Percentiles rank a stretch among this genome's conserved stretches.
Conservation (phyloP, 192 early-diverging fungal species). For the Dimargaris verticillata region DNA sequence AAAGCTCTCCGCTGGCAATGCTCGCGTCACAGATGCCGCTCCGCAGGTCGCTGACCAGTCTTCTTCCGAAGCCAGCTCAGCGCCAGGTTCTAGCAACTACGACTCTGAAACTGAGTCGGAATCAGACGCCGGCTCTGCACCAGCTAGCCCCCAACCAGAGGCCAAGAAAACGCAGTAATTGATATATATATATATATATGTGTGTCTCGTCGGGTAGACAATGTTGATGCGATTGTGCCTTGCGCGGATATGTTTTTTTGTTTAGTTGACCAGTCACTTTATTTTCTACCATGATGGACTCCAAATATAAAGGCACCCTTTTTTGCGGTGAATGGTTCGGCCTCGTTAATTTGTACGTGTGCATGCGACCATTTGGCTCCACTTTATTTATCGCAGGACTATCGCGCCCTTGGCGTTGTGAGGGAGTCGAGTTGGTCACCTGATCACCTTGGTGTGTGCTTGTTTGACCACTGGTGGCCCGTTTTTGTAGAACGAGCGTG, state of each 20-base stretch:
- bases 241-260: not conserved
- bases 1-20: conserved; percentile 13
- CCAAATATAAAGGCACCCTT: too few species aligned
- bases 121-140: not conserved
- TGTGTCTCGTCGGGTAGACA: not conserved
- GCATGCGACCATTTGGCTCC: too few species aligned
- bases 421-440: too few species aligned
- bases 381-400: too few species aligned
- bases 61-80: not conserved
- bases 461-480: too few species aligned
- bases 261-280: not conserved
- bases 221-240: not conserved
- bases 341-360: too few species aligned
- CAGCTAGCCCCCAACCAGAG: not conserved
- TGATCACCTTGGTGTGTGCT: too few species aligned
- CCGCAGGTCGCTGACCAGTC: not conserved
- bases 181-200: not conserved
- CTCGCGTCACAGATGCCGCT: conserved; percentile 8
- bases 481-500: too few species aligned
- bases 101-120: not conserved
- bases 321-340: too few species aligned
- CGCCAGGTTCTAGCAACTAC: not conserved
- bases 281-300: too few species aligned
- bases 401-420: too few species aligned
- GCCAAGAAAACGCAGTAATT: conserved; percentile 3